Conservation (phyloP, 2,329 filamentous ascomycete genomes). For the Aspergillus sp. region DNA sequence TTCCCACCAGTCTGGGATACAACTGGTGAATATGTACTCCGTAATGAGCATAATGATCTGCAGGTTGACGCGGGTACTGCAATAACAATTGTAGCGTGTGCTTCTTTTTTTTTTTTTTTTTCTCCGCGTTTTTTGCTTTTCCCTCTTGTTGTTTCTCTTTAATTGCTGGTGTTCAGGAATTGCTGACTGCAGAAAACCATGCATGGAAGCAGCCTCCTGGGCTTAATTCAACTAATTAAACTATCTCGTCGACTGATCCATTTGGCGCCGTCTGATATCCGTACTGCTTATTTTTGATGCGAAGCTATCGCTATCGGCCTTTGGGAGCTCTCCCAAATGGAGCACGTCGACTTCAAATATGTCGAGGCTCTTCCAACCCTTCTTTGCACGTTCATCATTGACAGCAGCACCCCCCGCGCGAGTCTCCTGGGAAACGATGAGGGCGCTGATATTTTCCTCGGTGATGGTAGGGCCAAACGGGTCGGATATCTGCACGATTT, state of each 20-base stretch:
- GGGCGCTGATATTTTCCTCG: constrained; percentile 68
- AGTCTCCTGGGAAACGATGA: constrained; percentile 87
- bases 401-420: constrained; percentile 76
- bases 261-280: constrained; percentile 61
- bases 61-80: too few species aligned
- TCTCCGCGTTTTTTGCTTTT: too few species aligned
- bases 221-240: constrained; percentile 2
- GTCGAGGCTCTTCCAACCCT: constrained; percentile 70
- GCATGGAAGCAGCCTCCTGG: constrained; percentile 1
- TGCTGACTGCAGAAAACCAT: neutral
- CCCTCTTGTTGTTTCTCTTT: too few species aligned
- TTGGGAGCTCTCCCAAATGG: constrained; percentile 58
- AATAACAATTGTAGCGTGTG: too few species aligned
- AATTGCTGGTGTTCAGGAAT: constrained; percentile 3
- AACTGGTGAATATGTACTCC: too few species aligned
- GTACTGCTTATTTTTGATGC: constrained; percentile 88
- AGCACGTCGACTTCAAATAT: constrained; percentile 89
- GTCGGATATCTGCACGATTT: constrained; percentile 81
- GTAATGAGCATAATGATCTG: too few species aligned
- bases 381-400: constrained; percentile 73
- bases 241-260: constrained; percentile 32
- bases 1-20: too few species aligned
- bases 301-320: constrained; percentile 55
- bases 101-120: too few species aligned
- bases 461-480: constrained; percentile 87